Conservation (phyloP, 495 filamentous ascomycete genomes). For the Neurospora sp. region DNA sequence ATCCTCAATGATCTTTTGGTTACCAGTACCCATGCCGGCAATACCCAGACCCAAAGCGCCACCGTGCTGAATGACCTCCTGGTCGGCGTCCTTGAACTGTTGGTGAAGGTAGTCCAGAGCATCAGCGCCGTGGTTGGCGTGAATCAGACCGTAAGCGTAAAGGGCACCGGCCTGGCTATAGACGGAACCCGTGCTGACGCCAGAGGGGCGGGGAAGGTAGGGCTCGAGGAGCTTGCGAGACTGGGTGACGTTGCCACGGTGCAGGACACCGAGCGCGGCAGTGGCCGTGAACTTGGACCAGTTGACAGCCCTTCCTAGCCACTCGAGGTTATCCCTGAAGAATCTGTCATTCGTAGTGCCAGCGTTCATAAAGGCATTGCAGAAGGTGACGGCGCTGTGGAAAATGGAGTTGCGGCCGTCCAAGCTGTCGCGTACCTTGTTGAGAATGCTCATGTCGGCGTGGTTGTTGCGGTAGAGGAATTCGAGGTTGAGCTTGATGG, state of each 20-base stretch:
- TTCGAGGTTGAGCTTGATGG: slow-evolving; percentile 86
- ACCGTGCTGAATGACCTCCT: slow-evolving; percentile 96
- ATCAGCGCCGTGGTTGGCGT: slow-evolving; percentile 92
- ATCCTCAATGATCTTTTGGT: slow-evolving; percentile 82
- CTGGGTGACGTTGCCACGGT: slow-evolving; percentile 86
- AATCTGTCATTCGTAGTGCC: slow-evolving; percentile 96
- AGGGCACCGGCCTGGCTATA: slow-evolving; percentile 95
- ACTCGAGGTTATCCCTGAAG: slow-evolving; percentile 94
- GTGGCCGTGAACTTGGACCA: slow-evolving; percentile 99
- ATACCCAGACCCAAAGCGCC: slow-evolving; percentile 92
- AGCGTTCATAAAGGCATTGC: slow-evolving; percentile 99
- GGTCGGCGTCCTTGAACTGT: slow-evolving; percentile 75
- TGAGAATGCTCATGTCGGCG: slow-evolving; percentile 71
- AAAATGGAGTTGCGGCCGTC: slow-evolving; percentile 97
- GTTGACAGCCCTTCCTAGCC: slow-evolving; percentile 97
- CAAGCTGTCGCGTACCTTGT: slow-evolving; percentile 90
- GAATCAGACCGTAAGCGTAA: slow-evolving; percentile 92
- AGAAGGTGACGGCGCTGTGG: slow-evolving; percentile 92
- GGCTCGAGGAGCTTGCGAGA: slow-evolving; percentile 89
- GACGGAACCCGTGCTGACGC: slow-evolving; percentile 62
- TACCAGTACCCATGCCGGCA: slow-evolving; percentile 93
- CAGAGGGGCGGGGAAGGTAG: slow-evolving; percentile 73
- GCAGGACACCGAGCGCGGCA: slow-evolving; percentile 91
- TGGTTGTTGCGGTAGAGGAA: slow-evolving; percentile 94
- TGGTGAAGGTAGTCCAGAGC: slow-evolving; percentile 81